Conservation (phyloP, 2,329 filamentous ascomycete genomes). For the Cercospora nicotianae region DNA sequence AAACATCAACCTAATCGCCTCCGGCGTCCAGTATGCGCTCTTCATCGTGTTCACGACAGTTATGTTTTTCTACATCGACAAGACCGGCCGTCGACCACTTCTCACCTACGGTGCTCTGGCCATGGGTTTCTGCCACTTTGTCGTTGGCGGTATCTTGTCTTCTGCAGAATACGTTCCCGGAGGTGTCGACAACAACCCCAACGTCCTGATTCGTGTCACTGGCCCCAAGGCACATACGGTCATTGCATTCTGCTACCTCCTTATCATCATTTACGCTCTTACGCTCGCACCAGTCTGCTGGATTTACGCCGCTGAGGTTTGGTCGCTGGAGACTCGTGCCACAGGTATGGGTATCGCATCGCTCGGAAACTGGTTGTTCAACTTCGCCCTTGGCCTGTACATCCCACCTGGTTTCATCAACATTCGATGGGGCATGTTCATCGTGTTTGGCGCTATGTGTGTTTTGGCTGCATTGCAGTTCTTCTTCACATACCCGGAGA, state of each 20-base stretch:
- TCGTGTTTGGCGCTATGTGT: slow-evolving; percentile 52
- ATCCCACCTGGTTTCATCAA: slow-evolving; percentile 60
- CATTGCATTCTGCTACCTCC: slow-evolving; percentile 65
- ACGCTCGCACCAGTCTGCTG: slow-evolving; percentile 64
- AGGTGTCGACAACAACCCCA: slow-evolving; percentile 51
- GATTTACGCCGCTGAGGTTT: slow-evolving; percentile 66
- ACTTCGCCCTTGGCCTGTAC: slow-evolving; percentile 61
- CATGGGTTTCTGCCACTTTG: slow-evolving; percentile 83
- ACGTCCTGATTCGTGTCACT: slow-evolving; percentile 55
- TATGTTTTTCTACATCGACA: slow-evolving; percentile 47
- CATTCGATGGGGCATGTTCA: slow-evolving; percentile 57
- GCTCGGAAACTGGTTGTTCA: slow-evolving; percentile 56
- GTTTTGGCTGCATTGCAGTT: slow-evolving; percentile 49
- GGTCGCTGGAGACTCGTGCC: slow-evolving; percentile 61
- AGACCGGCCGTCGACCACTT: slow-evolving; percentile 43
- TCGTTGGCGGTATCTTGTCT: slow-evolving; percentile 61
- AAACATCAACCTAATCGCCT: slow-evolving; percentile 50
- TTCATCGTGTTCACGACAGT: slow-evolving; percentile 46
- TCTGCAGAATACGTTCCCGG: slow-evolving; percentile 45
- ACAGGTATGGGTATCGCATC: slow-evolving; percentile 60
- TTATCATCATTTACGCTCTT: slow-evolving; percentile 64
- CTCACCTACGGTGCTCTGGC: slow-evolving; percentile 70
- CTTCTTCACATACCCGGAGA: slow-evolving; percentile 48
- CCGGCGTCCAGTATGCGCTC: slow-evolving; percentile 45
- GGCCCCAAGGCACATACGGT: slow-evolving; percentile 60